Evolutionary conservation across 2,329 filamentous ascomycete genomes (phyloP), one percentile per base, ranked within the genome.

Genomic region (Pseudogymnoascus sp.): DNA sequence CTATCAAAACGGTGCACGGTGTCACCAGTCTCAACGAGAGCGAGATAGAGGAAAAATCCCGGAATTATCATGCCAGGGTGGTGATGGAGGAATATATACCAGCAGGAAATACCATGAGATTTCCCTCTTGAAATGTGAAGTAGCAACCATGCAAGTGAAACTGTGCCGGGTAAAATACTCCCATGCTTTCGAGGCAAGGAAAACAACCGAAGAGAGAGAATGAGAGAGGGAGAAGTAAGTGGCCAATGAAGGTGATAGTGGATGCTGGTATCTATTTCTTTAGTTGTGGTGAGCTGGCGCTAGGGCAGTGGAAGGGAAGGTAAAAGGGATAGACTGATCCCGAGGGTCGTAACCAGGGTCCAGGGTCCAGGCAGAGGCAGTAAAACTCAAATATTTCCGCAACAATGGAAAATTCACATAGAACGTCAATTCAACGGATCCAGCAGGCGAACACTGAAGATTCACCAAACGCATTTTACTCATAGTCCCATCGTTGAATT

Each of bases 401-500:
- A 2, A 1, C 23, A 21, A 48, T 10, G 2, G 8, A 2, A 30
- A 5, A 19, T 12, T 30, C 45, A 52, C 9, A 19, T 30, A 30
- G 23, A 18, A 10, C 5, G 7, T 23, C 45, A 12, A 15, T 12
- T 13, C 2, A 52, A 30, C 45, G 9, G 26, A 30, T 18, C n/a
- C 26, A 30, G 1, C 5, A 13, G n/a, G 4, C 9, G 3, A 12
- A 9, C 45, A 52, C 41, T 15, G n/a, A 12, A 52, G 23, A 30
- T 30, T 52, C n/a, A 52, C 45, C 9, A 19, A 52, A 52, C n/a
- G 9, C 45, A 52, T 26, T 18, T 30, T 30, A 52, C 7, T 23
- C 45, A 30, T 30, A 52, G 41, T 52, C 30, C 45, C 45, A 52
- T 52, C 45, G n/a, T 52, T 52, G 45, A 52, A 52, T 52, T 52